Evolutionary conservation across 257 asterid species (phyloP).

Genomic region (Plantago major): DNA sequence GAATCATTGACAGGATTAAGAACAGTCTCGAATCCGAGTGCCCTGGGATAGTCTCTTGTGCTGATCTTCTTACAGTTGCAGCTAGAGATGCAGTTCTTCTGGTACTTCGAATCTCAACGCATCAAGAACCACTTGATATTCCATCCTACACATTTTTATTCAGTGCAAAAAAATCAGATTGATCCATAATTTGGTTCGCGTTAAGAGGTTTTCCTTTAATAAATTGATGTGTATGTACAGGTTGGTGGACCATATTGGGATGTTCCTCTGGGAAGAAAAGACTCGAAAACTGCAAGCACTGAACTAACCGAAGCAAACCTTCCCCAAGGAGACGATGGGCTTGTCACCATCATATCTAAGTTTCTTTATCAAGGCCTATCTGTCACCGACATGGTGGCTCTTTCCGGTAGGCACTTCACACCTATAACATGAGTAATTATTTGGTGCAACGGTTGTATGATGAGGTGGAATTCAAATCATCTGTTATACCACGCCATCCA

Average conservation of each 20-base stretch:
- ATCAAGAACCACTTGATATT: too few species aligned
- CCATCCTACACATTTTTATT: too few species aligned
- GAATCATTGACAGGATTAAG: constrained; percentile 70
- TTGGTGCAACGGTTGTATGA: background rate
- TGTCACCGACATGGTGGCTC: constrained; percentile 85
- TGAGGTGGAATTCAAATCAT: too few species aligned
- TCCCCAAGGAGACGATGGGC: constrained; percentile 73
- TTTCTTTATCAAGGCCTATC: constrained; percentile 76
- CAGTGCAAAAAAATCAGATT: too few species aligned
- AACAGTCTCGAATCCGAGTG: constrained; percentile 78
- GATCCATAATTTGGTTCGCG: background rate
- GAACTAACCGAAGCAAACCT: constrained; percentile 51
- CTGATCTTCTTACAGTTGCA: constrained; percentile 84
- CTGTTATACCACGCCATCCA: too few species aligned
- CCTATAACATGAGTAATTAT: background rate
- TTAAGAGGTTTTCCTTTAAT: background rate
- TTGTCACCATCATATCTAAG: constrained; percentile 73
- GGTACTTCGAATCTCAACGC: constrained; percentile 29
- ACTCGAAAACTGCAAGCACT: constrained; percentile 72
- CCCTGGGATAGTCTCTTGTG: constrained; percentile 78
- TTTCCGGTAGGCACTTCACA: constrained; percentile 49
- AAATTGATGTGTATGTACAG: constrained; percentile 26
- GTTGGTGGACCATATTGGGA: constrained; percentile 97
- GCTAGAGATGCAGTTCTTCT: constrained; percentile 83
- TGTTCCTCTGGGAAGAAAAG: constrained; percentile 81